A percentile compares a stretch with the other conserved stretches of the same genome.
Conservation (phyloP, 768 basidiomycete genomes). For the Auricularia heimuer region DNA sequence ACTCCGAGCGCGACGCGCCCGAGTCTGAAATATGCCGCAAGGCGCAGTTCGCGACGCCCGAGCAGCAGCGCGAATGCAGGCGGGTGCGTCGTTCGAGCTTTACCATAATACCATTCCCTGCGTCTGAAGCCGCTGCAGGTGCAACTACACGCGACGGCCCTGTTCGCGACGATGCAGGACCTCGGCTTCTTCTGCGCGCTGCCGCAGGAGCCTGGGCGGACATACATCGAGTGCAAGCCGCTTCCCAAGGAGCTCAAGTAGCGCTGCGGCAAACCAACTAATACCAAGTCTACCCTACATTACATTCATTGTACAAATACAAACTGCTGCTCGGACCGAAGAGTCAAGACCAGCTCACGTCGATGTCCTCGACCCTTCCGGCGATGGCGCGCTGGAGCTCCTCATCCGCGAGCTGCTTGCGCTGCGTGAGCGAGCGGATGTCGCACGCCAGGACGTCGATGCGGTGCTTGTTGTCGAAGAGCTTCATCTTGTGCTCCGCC, state of each 20-base stretch:
- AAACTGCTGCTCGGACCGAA: background rate
- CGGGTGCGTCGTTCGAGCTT: conserved; percentile 29
- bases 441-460: conserved; percentile 2
- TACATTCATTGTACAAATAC: background rate
- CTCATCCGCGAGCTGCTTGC: conserved; percentile 3
- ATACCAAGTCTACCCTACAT: background rate
- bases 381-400: conserved; percentile 1
- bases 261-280: background rate
- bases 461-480: background rate
- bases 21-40: conserved; percentile 49
- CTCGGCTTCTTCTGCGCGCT: conserved; percentile 61
- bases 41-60: conserved; percentile 21
- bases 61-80: conserved; percentile 42
- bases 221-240: conserved; percentile 62
- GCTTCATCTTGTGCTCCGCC: no score
- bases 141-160: conserved; percentile 48
- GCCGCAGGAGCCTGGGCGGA: conserved; percentile 54
- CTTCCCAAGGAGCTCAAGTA: conserved; percentile 26
- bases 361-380: background rate
- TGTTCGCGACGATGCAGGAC: conserved; percentile 69
- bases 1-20: conserved; percentile 47
- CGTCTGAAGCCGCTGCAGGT: conserved; percentile 29
- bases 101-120: background rate
- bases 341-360: background rate
- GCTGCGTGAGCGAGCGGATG: background rate